Evolutionary conservation across 768 basidiomycete species (phyloP).

Genomic region (Boletus sp.): DNA sequence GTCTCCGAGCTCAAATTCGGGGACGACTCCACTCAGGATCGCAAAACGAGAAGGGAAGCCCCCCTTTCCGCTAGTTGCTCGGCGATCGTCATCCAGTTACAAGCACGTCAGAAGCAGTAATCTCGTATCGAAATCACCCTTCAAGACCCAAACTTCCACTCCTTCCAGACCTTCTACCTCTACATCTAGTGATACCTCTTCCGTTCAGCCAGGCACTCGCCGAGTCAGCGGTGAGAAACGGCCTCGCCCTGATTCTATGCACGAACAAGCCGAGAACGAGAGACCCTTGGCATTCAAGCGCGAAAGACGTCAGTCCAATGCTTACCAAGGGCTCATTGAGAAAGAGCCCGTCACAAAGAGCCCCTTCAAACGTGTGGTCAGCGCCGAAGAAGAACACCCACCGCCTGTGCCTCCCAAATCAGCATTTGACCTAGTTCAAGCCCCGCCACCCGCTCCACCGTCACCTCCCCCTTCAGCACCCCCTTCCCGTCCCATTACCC

Average conservation of each 20-base stretch:
- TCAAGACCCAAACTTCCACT: slow-evolving; percentile 65
- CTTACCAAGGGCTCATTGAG: slow-evolving; percentile 68
- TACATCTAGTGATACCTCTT: slow-evolving; percentile 6
- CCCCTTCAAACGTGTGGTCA: slow-evolving; percentile 55
- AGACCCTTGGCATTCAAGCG: slow-evolving; percentile 68
- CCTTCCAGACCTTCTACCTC: slow-evolving; percentile 34
- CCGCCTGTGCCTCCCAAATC: slow-evolving; percentile 30
- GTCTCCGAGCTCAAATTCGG: slow-evolving; percentile 22
- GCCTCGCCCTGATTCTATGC: slow-evolving; percentile 68
- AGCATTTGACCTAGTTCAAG: neutral
- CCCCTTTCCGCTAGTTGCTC: slow-evolving; percentile 53
- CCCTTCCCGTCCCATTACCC: slow-evolving; percentile 27
- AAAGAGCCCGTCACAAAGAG: slow-evolving; percentile 81
- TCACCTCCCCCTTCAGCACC: slow-evolving; percentile 45
- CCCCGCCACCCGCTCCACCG: slow-evolving; percentile 13
- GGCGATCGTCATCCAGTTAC: slow-evolving; percentile 76
- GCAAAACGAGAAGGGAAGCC: slow-evolving; percentile 60
- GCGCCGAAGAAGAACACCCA: slow-evolving; percentile 28
- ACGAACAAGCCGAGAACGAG: slow-evolving; percentile 70
- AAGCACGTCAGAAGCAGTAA: slow-evolving; percentile 74
- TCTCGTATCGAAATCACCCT: slow-evolving; percentile 84
- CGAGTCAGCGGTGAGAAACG: slow-evolving; percentile 78
- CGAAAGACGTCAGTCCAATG: slow-evolving; percentile 73
- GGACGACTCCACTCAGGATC: slow-evolving; percentile 69
- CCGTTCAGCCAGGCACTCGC: slow-evolving; percentile 26